Base-by-base conservation (phyloP, 2,329 filamentous ascomycete genomes). In the Sporothrix phasma region DNA sequence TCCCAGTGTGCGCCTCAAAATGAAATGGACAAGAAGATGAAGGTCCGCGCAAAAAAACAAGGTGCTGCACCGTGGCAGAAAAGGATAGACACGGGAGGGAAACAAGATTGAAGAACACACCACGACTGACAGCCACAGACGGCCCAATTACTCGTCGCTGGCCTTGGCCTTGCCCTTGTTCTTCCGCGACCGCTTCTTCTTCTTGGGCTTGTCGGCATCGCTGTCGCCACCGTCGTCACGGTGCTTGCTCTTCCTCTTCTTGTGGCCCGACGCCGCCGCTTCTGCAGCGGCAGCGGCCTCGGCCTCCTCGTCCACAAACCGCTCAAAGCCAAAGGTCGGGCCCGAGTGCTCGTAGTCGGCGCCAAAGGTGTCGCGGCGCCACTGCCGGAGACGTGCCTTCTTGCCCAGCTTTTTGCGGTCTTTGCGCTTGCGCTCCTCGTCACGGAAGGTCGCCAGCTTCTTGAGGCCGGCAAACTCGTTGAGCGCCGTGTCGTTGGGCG, bases 391-490 rank as follows among this genome's bases (percentile, higher is more conserved):
- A 22, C 93, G 83, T 7, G 90, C 90, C 79, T 97, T 97, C 84
- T 97, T 99, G 68, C 90, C 89, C 34, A 97, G 81, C 70, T 84
- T 83, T 81, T 96, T 96, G 78, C 87, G 86, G 73, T 99, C 94
- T 71, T 88, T 89, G 69, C 83, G 82, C 81, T 97, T 97, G 82
- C 95, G 94, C 71, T 92, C 89, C 3, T 81, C 79, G 73, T 97
- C 92, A 64, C 94, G 84, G 79, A 94, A 99, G 5, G 89, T 81
- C 4, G 93, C 92, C 66, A 97, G 84, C 78, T 97, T 97, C 82
- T 99, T 99, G 71, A 99, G 79, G 6, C 94, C 93, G 5, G 88
- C 93, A 72, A 88, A 99, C 68, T 92, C 82, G 75, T 99, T 99
- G 68, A 99, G 84, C 62, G 88, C 86, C 54, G 85, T 80, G 77